Conservation (phyloP, 768 basidiomycete genomes). For the Albatrellus ellisii region DNA sequence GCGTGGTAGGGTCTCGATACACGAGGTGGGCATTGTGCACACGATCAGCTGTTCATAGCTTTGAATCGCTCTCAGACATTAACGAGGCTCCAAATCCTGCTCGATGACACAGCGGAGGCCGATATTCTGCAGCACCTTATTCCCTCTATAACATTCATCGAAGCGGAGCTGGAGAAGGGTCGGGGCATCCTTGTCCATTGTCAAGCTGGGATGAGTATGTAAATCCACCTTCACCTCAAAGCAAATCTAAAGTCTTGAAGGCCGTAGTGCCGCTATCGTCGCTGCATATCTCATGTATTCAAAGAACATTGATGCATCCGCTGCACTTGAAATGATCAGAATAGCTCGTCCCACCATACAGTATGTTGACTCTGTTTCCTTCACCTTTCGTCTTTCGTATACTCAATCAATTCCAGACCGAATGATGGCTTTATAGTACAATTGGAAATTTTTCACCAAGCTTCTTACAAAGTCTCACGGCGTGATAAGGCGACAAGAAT, state of each 20-base stretch:
- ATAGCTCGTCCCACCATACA: slow-evolving; percentile 53
- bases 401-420: slow-evolving; percentile 37
- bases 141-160: slow-evolving; percentile 73
- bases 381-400: slow-evolving; percentile 5
- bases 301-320: slow-evolving; percentile 36
- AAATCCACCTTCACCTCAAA: background rate
- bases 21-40: slow-evolving; percentile 34
- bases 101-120: slow-evolving; percentile 63
- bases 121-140: slow-evolving; percentile 73
- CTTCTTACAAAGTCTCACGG: slow-evolving; percentile 53
- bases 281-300: slow-evolving; percentile 85
- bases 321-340: slow-evolving; percentile 58
- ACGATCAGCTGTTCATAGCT: background rate
- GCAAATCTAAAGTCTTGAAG: slow-evolving; percentile 22
- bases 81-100: slow-evolving; percentile 61
- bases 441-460: slow-evolving; percentile 66
- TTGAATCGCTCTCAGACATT: slow-evolving; percentile 44
- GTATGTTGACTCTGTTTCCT: slow-evolving; percentile 29
- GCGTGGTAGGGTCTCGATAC: slow-evolving; percentile 51
- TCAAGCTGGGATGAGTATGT: slow-evolving; percentile 78
- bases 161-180: slow-evolving; percentile 61
- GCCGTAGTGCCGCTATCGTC: slow-evolving; percentile 74
- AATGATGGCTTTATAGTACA: slow-evolving; percentile 75
- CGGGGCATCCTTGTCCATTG: slow-evolving; percentile 82
- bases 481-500: slow-evolving; percentile 60